phyloP scores from a whole-genome alignment of 805 yeast genomes.

The Candida arabinofermentans region DNA sequence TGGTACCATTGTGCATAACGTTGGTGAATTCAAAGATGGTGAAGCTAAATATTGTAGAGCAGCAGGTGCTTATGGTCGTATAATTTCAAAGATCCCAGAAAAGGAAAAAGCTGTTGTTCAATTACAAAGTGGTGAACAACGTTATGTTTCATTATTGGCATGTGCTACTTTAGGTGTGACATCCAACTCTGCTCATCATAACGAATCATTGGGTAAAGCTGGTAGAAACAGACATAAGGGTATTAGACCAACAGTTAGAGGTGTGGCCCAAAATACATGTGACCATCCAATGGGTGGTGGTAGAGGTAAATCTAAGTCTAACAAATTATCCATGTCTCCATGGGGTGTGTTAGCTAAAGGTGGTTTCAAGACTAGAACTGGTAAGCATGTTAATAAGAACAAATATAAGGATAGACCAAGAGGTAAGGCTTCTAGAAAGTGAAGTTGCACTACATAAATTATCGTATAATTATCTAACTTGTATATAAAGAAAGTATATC shows the following conservation, averaged over 20 bases:
- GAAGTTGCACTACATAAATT: neutral
- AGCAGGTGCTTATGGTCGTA: conserved; percentile 92
- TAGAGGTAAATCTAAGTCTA: conserved; percentile 97
- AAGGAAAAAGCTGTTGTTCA: conserved; percentile 71
- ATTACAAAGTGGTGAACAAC: conserved; percentile 88
- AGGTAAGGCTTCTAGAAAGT: conserved; percentile 42
- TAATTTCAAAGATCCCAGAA: conserved; percentile 73
- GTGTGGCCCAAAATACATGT: conserved; percentile 95
- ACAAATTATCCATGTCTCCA: conserved; percentile 88
- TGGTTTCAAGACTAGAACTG: conserved; percentile 89
- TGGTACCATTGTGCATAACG: conserved; percentile 84
- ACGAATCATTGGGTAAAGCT: conserved; percentile 89
- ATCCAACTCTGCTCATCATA: conserved; percentile 90
- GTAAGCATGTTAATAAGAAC: conserved; percentile 77
- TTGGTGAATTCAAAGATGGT: conserved; percentile 74
- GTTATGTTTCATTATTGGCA: conserved; percentile 80
- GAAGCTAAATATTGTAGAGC: conserved; percentile 87
- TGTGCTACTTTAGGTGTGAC: conserved; percentile 94
- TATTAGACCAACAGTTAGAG: conserved; percentile 92
- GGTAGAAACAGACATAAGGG: conserved; percentile 93
- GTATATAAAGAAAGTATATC: neutral
- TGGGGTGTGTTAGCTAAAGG: conserved; percentile 95
- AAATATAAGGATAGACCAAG: conserved; percentile 92
- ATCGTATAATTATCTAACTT: neutral
- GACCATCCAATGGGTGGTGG: conserved; percentile 99